Evolutionary conservation across 345 rosid genomes (phyloP).

Genomic region (Euclidium syriacum): DNA sequence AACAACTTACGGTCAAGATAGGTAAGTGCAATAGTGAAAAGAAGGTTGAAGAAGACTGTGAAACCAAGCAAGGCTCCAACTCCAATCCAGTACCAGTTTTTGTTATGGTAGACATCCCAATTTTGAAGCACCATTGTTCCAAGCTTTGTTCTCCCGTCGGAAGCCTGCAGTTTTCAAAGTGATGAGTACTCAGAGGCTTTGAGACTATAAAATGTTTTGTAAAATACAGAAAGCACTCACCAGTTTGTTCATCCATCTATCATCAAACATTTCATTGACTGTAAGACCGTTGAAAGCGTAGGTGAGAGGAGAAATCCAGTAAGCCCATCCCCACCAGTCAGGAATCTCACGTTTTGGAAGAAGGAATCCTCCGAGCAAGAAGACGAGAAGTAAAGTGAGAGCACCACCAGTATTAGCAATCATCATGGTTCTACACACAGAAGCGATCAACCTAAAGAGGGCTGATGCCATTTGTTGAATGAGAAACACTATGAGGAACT

Average conservation of each 20-base stretch:
- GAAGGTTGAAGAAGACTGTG: constrained; percentile 58
- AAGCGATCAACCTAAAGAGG: constrained; percentile 44
- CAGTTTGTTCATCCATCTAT: constrained; percentile 48
- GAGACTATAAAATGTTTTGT: background rate
- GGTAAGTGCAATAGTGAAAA: constrained; percentile 63
- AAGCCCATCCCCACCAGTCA: constrained; percentile 63
- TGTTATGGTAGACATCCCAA: constrained; percentile 44
- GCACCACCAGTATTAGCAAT: constrained; percentile 41
- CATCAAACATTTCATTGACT: constrained; percentile 48
- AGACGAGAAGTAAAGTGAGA: constrained; percentile 24
- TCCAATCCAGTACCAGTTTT: constrained; percentile 88
- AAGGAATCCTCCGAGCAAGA: constrained; percentile 59
- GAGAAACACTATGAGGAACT: constrained; percentile 39
- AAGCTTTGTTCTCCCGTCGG: constrained; percentile 40
- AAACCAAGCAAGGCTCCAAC: constrained; percentile 59
- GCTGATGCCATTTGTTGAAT: constrained; percentile 44
- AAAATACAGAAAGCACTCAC: constrained; percentile 1
- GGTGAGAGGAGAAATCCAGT: constrained; percentile 58
- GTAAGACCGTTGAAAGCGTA: constrained; percentile 48
- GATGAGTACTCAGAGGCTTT: too few species aligned
- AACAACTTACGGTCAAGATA: constrained; percentile 77
- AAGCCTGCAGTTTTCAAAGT: constrained; percentile 37
- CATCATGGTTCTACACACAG: constrained; percentile 43
- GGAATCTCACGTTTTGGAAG: constrained; percentile 38
- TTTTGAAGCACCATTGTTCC: constrained; percentile 52